Base-by-base conservation (phyloP, 2,329 filamentous ascomycete species). In the Setomelanomma holmii region DNA sequence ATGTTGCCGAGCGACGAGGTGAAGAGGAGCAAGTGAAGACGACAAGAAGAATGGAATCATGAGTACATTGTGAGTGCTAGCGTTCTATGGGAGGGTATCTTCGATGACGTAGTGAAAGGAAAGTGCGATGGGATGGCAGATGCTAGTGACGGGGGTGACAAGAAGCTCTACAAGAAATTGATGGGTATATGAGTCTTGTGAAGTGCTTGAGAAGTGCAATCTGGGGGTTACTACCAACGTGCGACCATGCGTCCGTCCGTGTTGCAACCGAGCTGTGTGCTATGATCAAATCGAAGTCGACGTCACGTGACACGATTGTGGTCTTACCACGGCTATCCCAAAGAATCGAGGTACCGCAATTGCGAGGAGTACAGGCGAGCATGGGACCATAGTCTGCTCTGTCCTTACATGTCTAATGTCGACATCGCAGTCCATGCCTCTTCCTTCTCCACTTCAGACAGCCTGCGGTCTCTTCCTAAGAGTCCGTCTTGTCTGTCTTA, bases 401-500 rank as follows among this genome's bases (percentile, higher is more conserved):
- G n/a, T n/a, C n/a, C n/a, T n/a, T n/a, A n/a, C n/a, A n/a, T n/a
- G n/a, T n/a, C n/a, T n/a, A n/a, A n/a, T n/a, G n/a, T n/a, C n/a
- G n/a, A n/a, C n/a, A n/a, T n/a, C n/a, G n/a, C n/a, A 3, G 10
- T 10, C 27, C 27, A 14, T 4, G 14, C 14, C 5, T 30, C 42
- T 45, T 21, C 40, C 27, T 24, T 8, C 49, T 35, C 10, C 19
- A 23, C 20, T 5, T 41, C 3, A 47, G 20, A 34, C 21, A 36
- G n/a, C 40, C 21, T 17, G 34, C 17, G 12, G 19, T 22, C 3
- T 43, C 11, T 14, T 17, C 14, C 35, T 58, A 55, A 23, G 49
- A 43, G 11, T 23, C 42, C 17, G 52, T 45, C 14, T 53, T 47
- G 17, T 67, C 63, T 22, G 58, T 60, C 17, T 61, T 58, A n/a